A percentile compares a stretch with the other conserved stretches of the same genome.
Evolutionary conservation across 371 early-diverging fungal species (phyloP).

Genomic region (Rhizomucor pusillus): DNA sequence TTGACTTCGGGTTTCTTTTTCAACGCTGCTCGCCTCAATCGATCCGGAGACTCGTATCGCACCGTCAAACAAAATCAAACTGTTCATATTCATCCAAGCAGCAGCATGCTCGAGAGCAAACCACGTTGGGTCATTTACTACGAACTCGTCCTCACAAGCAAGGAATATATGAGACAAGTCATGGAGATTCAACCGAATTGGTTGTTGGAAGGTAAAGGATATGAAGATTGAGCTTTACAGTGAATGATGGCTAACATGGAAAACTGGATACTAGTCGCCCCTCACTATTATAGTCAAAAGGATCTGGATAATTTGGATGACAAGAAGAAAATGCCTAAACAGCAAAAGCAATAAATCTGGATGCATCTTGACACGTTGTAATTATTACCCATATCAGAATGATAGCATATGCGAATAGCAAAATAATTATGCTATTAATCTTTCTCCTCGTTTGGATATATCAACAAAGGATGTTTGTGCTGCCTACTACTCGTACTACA

Average conservation of each 20-base stretch:
- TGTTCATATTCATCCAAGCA: constrained; percentile 93
- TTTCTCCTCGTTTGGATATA: no score
- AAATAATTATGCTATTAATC: no score
- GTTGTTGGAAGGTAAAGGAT: constrained; percentile 77
- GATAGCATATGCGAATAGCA: no score
- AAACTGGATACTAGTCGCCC: constrained; percentile 73
- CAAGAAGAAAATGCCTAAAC: constrained; percentile 64
- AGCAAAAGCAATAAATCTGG: no score
- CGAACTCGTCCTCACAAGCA: constrained; percentile 91
- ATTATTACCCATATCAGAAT: no score
- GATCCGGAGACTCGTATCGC: constrained; percentile 86
- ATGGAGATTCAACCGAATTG: constrained; percentile 92
- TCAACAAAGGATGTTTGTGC: no score
- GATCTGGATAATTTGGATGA: constrained; percentile 63
- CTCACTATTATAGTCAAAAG: constrained; percentile 86
- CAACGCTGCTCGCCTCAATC: constrained; percentile 81
- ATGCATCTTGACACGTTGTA: no score
- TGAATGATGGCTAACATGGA: no score
- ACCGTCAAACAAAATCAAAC: constrained; percentile 91
- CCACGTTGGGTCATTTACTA: constrained; percentile 88
- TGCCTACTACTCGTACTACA: no score
- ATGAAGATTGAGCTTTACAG: background rate
- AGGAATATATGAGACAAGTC: constrained; percentile 94
- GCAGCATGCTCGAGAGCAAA: constrained; percentile 68
- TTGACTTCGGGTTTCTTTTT: constrained; percentile 95